Conservation (phyloP, 2,329 filamentous ascomycete species). For the Fusarium staphyleae region DNA sequence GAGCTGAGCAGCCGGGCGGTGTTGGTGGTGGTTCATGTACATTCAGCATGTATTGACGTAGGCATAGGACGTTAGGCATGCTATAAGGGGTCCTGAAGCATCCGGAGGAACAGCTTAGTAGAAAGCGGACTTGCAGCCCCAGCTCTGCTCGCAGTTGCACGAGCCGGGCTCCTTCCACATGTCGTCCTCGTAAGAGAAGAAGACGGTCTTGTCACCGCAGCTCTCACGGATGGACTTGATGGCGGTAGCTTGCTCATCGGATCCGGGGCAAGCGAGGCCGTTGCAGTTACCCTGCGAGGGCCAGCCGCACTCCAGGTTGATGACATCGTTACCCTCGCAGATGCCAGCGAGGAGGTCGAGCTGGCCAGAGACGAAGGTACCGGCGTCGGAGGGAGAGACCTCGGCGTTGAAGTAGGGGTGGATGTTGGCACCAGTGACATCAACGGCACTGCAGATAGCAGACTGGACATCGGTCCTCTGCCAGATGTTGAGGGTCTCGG, state of each 20-base stretch:
- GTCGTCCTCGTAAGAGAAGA: constrained; percentile 85
- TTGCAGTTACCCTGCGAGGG: constrained; percentile 74
- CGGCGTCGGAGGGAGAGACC: constrained; percentile 69
- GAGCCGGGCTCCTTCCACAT: constrained; percentile 77
- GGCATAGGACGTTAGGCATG: constrained; percentile 28
- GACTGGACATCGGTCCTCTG: constrained; percentile 64
- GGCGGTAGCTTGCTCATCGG: constrained; percentile 71
- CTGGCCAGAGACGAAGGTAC: constrained; percentile 77
- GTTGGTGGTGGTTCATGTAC: constrained; percentile 41
- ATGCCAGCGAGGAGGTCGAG: constrained; percentile 72
- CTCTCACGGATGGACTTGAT: constrained; percentile 72
- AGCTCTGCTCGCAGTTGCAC: constrained; percentile 80
- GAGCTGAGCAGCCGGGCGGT: constrained; percentile 36
- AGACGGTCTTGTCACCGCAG: constrained; percentile 73
- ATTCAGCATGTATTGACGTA: constrained; percentile 38
- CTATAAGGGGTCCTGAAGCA: constrained; percentile 23
- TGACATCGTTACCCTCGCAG: constrained; percentile 75
- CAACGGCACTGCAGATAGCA: constrained; percentile 74
- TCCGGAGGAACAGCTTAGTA: constrained; percentile 25
- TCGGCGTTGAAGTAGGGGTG: constrained; percentile 92
- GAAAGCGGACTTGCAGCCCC: constrained; percentile 62
- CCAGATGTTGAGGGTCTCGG: constrained; percentile 85
- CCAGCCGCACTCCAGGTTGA: constrained; percentile 94
- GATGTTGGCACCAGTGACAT: constrained; percentile 84
- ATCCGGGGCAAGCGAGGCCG: constrained; percentile 74